Evolutionary conservation across 2,329 filamentous ascomycete genomes (phyloP), one percentile per base, ranked within the genome.

Genomic region (Canariomyces notabilis): DNA sequence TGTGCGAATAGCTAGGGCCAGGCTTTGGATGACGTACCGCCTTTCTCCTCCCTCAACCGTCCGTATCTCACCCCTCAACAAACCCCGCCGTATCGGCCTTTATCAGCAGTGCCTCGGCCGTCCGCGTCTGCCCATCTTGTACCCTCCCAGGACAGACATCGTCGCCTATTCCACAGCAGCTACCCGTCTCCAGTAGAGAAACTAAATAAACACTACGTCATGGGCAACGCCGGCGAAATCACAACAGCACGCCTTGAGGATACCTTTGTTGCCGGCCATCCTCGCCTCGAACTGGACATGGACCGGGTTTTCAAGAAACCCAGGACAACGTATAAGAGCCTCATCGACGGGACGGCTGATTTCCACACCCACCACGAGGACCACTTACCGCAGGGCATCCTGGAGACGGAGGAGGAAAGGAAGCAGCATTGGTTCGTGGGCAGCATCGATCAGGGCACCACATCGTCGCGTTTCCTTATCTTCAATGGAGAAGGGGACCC

Each of bases 391-490:
- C 39, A 46, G 37, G 61, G 57, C 8, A 57, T 61, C 34, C 23
- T 42, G 31, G 53, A 61, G 45, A 63, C 59, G 8, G 38, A 55
- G 2, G 56, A 54, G 15, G 58, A 59, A 43, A 42, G 50, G 37
- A 43, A 49, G 32, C 54, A 69, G 46, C 66, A 79, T 48, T 74
- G 59, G 68, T 95, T 87, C 60, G 83, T 95, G 50, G 89, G 89
- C 50, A 87, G 86, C 57, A 90, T 95, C 63, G 89, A 95, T 63
- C 88, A 94, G 61, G 89, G 89, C 48, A 95, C 89, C 11, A 95
- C 89, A 23, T 91, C 86, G 49, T 87, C 89, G 26, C 79, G 89
- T 31, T 95, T 95, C 68, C 78, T 95, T 57, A 90, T 96, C 62
- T 95, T 95, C 70, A 83, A 95, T 67, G 81, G 80, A 54, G 70